Base-by-base conservation (phyloP, 108 stramenopile species). In the Nannochloropsis granulata region DNA sequence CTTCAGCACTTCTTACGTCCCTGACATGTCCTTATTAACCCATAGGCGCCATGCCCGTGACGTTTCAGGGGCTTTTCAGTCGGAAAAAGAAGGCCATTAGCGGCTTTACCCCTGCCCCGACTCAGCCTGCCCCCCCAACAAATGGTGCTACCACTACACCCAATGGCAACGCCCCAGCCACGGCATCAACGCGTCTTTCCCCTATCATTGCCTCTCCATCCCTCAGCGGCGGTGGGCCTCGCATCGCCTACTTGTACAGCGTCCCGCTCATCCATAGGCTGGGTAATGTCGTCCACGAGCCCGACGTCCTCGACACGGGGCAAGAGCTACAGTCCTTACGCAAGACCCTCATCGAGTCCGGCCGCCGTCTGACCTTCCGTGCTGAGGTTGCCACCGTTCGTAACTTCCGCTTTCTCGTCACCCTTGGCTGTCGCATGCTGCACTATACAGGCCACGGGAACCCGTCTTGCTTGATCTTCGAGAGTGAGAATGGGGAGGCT, bases 371-470 rank as follows among this genome's bases (percentile, higher is more conserved):
- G 21, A 71, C 56, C n/a, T 71, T 71, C 56, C 56, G 56, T n/a
- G 56, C 56, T n/a, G 80, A 81, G 43, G 88, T 88, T 78, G 88
- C 88, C 24, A 89, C 85, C 12, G 24, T 82, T 42, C 43, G 82
- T 19, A 83, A 81, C 25, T 24, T 89, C 44, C 45, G 85, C 2
- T 82, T 71, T 14, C 81, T 89, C 34, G 82, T 85, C 9, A 85
- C 45, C 78, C 24, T 78, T 19, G 88, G 85, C 0, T 89, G 88
- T 44, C 25, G 45, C 23, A 83, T 89, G 84, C 85, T 89, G 24
- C 88, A 89, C 85, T 89, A 85, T 83, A 80, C 88, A 21, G 88
- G 88, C 16, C 88, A 89, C 80, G 88, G 88, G 21, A 25, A 26
- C 42, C 12, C 80, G 12, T 79, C 83, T 21, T 78, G 45, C 43